Percentiles rank a stretch among this genome's conserved stretches.
phyloP scores from a whole-genome alignment of 192 early-diverging fungal genomes.

The Chytriomyces confervae region DNA sequence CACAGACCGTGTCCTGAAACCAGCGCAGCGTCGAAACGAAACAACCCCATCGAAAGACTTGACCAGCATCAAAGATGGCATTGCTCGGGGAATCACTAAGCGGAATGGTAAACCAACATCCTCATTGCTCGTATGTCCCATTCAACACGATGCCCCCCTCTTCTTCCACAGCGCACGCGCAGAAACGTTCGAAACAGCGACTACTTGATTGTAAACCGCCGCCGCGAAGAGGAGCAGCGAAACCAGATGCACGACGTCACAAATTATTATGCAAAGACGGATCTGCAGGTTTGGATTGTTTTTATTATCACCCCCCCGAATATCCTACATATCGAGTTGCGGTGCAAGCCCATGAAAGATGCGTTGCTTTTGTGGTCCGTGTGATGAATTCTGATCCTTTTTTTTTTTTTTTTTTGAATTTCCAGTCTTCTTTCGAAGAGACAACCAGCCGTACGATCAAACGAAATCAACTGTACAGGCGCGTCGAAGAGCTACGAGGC shows the following conservation, averaged over 20 bases:
- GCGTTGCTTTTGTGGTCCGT: too few species aligned
- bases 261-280: slow-evolving; percentile 48
- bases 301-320: not conserved
- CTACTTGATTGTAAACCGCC: slow-evolving; percentile 51
- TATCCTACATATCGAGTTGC: not conserved
- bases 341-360: too few species aligned
- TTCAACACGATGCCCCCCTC: not conserved
- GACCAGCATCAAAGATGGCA: slow-evolving; percentile 6
- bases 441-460: slow-evolving; percentile 43
- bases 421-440: slow-evolving; percentile 53
- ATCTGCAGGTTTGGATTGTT: slow-evolving; percentile 21
- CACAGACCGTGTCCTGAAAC: too few species aligned
- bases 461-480: slow-evolving; percentile 39
- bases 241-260: slow-evolving; percentile 39
- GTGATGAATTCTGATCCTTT: too few species aligned
- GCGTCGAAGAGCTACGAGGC: slow-evolving; percentile 41
- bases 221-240: slow-evolving; percentile 49
- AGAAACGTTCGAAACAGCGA: slow-evolving; percentile 31
- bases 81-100: slow-evolving; percentile 25
- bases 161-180: not conserved
- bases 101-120: not conserved
- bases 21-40: not conserved
- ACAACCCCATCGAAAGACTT: not conserved
- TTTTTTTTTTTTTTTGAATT: not conserved
- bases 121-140: not conserved